Evolutionary conservation across 2,329 filamentous ascomycete genomes (phyloP), one percentile per base, ranked within the genome.

Genomic region (Clarireedia monteithiana): DNA sequence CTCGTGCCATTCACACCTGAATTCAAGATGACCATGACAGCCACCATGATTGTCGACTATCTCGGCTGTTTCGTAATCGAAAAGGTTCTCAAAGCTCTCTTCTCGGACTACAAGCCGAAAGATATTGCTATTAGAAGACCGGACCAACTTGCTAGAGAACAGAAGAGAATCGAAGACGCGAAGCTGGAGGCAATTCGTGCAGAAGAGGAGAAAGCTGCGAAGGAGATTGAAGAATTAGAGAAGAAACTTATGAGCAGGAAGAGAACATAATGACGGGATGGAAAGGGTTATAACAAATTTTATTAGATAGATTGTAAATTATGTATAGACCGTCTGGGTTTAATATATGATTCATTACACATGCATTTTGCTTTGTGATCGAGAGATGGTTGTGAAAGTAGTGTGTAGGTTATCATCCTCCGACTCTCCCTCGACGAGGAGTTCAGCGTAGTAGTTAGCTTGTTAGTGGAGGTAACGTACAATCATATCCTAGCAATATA

Each of bases 51-150:
- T 6, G 66, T 92, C 38, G 94, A 99, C 72, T 99, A 91, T 69
- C 82, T 75, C 2, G 87, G 86, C 14, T 99, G 94, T 76, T 97
- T 84, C 77, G 59, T 89, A 38, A 88, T 97, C 59, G 94, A 99
- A 74, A 85, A 91, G 63, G 79, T 83, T 0, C 78, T 99, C 65
- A 99, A 99, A 79, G 75, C 71, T 50, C 71, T 87, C 30, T 99
- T 97, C 73, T 92, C 88, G 62, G 94, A 99, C 72, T 95, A 89
- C 75, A 85, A 84, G 62, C 90, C 94, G 2, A 92, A 95, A 70
- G 94, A 97, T 69, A 97, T 99, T 67, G 92, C 94, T 1, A 77
- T 88, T 52, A 81, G 94, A 60, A 78, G 94, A 57, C 85, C 88
- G 3, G 94, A 99, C 68, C 94, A 99, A 78, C 74, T 95, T 10